Conservation (phyloP, 352 stramenopile genomes). For the Phytophthora megakarya region DNA sequence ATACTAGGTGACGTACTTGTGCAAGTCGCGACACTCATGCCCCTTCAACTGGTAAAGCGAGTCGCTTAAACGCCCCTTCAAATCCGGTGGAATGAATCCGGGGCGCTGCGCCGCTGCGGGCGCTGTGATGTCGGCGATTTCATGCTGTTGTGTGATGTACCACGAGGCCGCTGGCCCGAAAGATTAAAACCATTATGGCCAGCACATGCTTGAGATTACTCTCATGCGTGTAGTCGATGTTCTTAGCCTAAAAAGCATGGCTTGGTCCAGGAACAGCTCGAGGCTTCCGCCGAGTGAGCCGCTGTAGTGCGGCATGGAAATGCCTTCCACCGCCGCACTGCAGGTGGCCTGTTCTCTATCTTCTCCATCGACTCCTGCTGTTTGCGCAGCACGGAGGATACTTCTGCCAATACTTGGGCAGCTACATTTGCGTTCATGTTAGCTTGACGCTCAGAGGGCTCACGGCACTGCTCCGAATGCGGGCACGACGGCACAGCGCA, state of each 20-base stretch:
- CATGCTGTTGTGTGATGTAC: constrained; percentile 18
- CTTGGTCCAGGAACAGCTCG: constrained; percentile 12
- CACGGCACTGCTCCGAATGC: too few relatives aligned
- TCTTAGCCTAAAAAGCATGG: constrained; percentile 1
- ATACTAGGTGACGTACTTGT: constrained; percentile 10
- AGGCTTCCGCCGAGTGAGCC: constrained; percentile 7
- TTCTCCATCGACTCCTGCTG: too few relatives aligned
- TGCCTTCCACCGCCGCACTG: too few relatives aligned
- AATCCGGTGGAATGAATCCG: constrained; percentile 12
- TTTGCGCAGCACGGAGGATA: too few relatives aligned
- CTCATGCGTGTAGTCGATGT: constrained; percentile 15
- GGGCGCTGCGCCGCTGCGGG: not conserved
- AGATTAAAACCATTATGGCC: constrained; percentile 17
- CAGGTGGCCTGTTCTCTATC: too few relatives aligned
- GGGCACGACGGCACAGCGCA: too few relatives aligned
- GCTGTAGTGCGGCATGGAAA: too few relatives aligned
- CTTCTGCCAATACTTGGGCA: too few relatives aligned
- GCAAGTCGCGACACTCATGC: constrained; percentile 8
- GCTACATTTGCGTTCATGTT: too few relatives aligned
- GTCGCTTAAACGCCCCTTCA: constrained; percentile 6
- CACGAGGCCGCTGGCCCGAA: constrained; percentile 6
- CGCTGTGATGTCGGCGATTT: not conserved
- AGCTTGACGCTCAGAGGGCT: too few relatives aligned
- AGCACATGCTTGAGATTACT: not conserved
- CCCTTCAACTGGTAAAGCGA: constrained; percentile 11